A percentile compares a stretch with the other conserved stretches of the same genome.
phyloP scores from a whole-genome alignment of 257 asterid genomes.

The Catharanthus roseus region DNA sequence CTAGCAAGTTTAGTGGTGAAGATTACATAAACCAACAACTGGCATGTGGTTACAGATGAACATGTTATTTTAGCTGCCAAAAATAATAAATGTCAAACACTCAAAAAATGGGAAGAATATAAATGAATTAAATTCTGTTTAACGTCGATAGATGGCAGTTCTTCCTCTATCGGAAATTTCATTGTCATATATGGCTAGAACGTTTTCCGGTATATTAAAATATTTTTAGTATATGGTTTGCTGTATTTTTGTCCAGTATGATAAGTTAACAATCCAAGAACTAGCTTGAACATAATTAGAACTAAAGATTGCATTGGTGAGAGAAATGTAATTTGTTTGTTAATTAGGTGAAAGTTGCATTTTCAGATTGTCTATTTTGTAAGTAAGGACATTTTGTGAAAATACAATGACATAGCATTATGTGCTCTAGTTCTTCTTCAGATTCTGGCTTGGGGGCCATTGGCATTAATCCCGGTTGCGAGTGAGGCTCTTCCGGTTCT shows the following conservation, averaged over 20 bases:
- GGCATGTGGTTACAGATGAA: background rate
- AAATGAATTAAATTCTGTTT: background rate
- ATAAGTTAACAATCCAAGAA: too few species aligned
- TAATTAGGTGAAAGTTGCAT: background rate
- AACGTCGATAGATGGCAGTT: background rate
- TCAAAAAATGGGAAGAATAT: background rate
- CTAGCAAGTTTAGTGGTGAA: background rate
- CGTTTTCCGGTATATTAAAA: background rate
- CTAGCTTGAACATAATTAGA: background rate
- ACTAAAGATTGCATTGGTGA: background rate
- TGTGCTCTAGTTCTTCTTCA: constrained; percentile 59
- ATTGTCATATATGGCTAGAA: background rate
- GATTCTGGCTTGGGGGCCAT: constrained; percentile 73
- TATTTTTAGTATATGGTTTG: background rate
- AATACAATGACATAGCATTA: background rate
- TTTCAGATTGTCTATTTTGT: background rate
- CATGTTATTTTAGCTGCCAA: background rate
- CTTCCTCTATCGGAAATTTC: background rate
- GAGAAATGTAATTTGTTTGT: background rate
- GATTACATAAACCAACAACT: background rate
- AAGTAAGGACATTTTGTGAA: background rate
- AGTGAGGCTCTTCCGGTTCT: constrained; percentile 52
- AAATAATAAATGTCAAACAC: background rate
- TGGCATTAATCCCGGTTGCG: constrained; percentile 61
- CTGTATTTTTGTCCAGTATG: background rate